phyloP scores from a whole-genome alignment of 306 rosid species.

The Ochetophila trinervis region DNA sequence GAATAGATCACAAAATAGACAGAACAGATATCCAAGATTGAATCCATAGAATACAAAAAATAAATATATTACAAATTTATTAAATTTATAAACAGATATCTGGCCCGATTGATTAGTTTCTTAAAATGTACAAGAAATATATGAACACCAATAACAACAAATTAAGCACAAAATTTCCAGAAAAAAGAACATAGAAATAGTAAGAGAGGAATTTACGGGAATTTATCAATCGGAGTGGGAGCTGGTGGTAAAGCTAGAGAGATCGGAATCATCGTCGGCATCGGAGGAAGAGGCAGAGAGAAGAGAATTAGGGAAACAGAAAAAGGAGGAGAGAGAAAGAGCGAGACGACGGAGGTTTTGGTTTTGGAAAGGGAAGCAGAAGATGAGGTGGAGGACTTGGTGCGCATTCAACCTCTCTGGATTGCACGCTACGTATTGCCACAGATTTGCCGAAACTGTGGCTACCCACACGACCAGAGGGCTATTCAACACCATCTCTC shows the following conservation, averaged over 20 bases:
- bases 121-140: too few relatives aligned
- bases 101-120: too few relatives aligned
- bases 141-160: too few relatives aligned
- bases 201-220: too few relatives aligned
- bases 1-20: too few relatives aligned
- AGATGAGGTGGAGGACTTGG: constrained; percentile 56
- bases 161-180: too few relatives aligned
- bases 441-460: constrained; percentile 48
- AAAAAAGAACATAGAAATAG: too few relatives aligned
- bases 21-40: too few relatives aligned
- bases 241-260: too few relatives aligned
- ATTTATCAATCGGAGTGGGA: background rate
- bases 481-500: constrained; percentile 70
- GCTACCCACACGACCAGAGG: constrained; percentile 53
- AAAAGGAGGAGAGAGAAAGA: constrained; percentile 37
- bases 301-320: constrained; percentile 14
- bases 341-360: constrained; percentile 35
- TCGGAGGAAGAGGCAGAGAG: constrained; percentile 19
- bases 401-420: constrained; percentile 54
- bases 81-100: too few relatives aligned
- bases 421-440: constrained; percentile 81
- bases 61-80: too few relatives aligned
- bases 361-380: constrained; percentile 66
- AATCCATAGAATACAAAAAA: too few relatives aligned
- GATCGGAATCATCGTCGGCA: background rate